Conservation (phyloP, 148 eudicot genomes). For the Arbutus unedo region DNA sequence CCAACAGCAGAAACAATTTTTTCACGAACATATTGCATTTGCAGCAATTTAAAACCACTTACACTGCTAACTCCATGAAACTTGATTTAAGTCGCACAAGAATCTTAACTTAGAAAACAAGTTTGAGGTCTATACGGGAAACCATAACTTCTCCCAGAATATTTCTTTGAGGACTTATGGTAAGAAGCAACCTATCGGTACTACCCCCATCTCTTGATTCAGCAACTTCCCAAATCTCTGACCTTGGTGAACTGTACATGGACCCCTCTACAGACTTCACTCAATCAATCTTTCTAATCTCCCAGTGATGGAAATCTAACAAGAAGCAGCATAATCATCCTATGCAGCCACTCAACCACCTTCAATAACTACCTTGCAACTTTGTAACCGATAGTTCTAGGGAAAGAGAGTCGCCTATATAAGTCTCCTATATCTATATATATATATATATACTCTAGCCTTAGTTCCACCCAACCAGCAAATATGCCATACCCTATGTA, state of each 20-base stretch:
- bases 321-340: neutral
- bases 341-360: neutral
- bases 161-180: constrained; percentile 8
- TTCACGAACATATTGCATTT: neutral
- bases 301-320: neutral
- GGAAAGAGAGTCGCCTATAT: constrained; percentile 9
- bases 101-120: constrained; percentile 3
- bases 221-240: neutral
- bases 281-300: constrained; percentile 6
- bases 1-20: neutral
- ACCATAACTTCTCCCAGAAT: constrained; percentile 6
- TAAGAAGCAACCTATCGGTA: neutral
- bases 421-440: too few species aligned
- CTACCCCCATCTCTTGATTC: neutral
- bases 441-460: neutral
- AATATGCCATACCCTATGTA: neutral
- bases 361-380: neutral
- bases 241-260: neutral
- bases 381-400: neutral
- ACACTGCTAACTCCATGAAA: neutral
- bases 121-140: neutral
- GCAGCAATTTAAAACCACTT: constrained; percentile 10
- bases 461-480: constrained; percentile 9
- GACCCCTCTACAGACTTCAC: neutral
- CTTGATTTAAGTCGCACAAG: neutral